Evolutionary conservation across 352 stramenopile species (phyloP).

Genomic region (Halophytophthora batemanensis): DNA sequence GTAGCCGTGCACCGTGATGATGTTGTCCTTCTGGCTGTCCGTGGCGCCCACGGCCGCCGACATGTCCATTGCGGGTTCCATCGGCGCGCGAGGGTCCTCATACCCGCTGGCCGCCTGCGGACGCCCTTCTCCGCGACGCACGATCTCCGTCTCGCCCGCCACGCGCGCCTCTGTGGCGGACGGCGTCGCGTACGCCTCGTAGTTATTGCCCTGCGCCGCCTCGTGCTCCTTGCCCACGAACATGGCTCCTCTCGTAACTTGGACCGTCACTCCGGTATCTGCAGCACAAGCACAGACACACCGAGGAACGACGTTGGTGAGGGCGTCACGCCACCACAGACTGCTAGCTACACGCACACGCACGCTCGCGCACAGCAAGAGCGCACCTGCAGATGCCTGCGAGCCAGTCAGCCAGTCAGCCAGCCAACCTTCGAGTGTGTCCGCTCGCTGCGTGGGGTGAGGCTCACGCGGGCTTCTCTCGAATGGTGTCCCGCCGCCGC

Average conservation of each 20-base stretch:
- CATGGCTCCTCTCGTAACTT: constrained; percentile 29
- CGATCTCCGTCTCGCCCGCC: constrained; percentile 55
- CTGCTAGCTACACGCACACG: too few species aligned
- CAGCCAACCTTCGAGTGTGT: too few species aligned
- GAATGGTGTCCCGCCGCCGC: constrained; percentile 13
- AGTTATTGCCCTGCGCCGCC: constrained; percentile 42
- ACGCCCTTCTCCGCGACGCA: constrained; percentile 39
- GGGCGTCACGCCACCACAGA: too few species aligned
- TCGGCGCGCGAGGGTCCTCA: constrained; percentile 33
- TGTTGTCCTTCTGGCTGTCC: constrained; percentile 55
- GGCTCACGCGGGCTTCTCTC: constrained; percentile 34
- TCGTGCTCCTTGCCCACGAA: constrained; percentile 45
- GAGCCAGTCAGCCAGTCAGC: too few species aligned
- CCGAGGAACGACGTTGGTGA: not conserved
- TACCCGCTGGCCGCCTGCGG: constrained; percentile 26
- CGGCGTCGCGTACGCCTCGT: constrained; percentile 66
- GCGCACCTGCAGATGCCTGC: too few species aligned
- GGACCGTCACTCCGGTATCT: too few species aligned
- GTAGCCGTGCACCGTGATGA: constrained; percentile 78
- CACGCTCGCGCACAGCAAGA: too few species aligned
- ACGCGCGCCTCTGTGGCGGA: constrained; percentile 34
- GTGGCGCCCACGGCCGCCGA: constrained; percentile 31
- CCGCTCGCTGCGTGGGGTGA: constrained; percentile 15
- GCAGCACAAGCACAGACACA: not conserved
- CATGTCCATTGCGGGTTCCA: constrained; percentile 45